phyloP scores from a whole-genome alignment of 1,284 basidiomycete genomes.

The Microbotryum saponariae region DNA sequence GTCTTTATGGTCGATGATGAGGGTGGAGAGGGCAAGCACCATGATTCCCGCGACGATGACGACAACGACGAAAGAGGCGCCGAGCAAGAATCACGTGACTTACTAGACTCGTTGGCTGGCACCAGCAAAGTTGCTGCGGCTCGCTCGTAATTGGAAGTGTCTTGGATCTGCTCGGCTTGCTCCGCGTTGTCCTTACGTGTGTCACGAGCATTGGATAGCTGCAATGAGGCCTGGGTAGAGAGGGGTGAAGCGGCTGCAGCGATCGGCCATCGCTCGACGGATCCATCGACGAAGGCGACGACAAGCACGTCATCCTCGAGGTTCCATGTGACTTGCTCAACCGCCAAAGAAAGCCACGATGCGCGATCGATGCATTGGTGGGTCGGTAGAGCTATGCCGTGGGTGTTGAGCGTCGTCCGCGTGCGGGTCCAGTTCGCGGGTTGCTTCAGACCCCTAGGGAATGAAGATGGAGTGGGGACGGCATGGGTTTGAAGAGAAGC shows the following conservation, averaged over 20 bases:
- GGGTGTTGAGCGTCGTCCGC: background rate
- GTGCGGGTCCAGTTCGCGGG: background rate
- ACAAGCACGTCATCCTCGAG: constrained; percentile 14
- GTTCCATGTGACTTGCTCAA: constrained; percentile 16
- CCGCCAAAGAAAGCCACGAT: constrained; percentile 14
- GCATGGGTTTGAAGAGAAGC: no score
- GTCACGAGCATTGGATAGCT: no score
- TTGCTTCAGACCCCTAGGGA: no score
- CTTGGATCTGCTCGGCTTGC: background rate
- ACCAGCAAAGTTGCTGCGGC: background rate
- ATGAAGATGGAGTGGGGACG: no score
- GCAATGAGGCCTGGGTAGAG: no score
- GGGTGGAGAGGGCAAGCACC: background rate
- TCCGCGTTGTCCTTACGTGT: background rate
- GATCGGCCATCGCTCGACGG: constrained; percentile 20
- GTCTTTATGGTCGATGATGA: background rate
- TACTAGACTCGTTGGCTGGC: background rate
- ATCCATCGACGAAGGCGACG: constrained; percentile 20
- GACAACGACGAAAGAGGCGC: background rate
- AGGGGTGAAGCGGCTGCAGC: background rate
- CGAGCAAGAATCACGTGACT: background rate
- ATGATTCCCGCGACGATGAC: background rate
- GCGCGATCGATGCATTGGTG: constrained; percentile 7
- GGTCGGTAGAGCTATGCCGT: constrained; percentile 1
- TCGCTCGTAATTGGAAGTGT: background rate